Evolutionary conservation across 2,329 filamentous ascomycete species (phyloP).

Genomic region (Aspergillus viridinutans): DNA sequence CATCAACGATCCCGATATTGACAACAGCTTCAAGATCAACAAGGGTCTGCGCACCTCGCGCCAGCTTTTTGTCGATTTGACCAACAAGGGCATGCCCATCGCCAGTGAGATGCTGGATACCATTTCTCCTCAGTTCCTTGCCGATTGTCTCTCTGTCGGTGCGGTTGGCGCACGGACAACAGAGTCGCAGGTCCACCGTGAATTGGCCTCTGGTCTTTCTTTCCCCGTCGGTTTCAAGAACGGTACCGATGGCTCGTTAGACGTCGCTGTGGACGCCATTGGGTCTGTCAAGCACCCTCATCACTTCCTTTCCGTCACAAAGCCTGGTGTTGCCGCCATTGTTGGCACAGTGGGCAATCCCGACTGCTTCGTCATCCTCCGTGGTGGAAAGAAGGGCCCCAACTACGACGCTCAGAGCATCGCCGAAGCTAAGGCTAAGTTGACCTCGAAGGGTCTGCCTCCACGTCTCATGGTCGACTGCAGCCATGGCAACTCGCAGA

Average conservation of each 20-base stretch:
- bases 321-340: slow-evolving; percentile 91
- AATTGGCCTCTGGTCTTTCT: slow-evolving; percentile 86
- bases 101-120: slow-evolving; percentile 98
- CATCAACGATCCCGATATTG: slow-evolving; percentile 97
- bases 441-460: slow-evolving; percentile 68
- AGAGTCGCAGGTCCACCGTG: slow-evolving; percentile 91
- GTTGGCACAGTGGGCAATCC: slow-evolving; percentile 93
- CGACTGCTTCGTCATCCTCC: slow-evolving; percentile 93
- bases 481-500: slow-evolving; percentile 91
- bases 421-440: slow-evolving; percentile 71
- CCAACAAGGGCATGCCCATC: slow-evolving; percentile 87
- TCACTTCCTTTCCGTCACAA: slow-evolving; percentile 96
- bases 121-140: slow-evolving; percentile 94
- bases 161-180: slow-evolving; percentile 95
- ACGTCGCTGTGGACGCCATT: slow-evolving; percentile 92
- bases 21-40: slow-evolving; percentile 98
- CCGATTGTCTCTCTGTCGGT: slow-evolving; percentile 85
- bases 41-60: slow-evolving; percentile 84
- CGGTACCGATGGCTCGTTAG: slow-evolving; percentile 85
- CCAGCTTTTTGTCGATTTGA: slow-evolving; percentile 90
- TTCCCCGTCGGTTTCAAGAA: slow-evolving; percentile 99
- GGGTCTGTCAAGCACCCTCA: slow-evolving; percentile 88
- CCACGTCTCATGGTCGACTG: slow-evolving; percentile 94
- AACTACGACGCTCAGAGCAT: slow-evolving; percentile 90
- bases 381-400: slow-evolving; percentile 86